Evolutionary conservation across 2,329 filamentous ascomycete genomes (phyloP), one percentile per base, ranked within the genome.

Genomic region (Fusarium zealandicum): DNA sequence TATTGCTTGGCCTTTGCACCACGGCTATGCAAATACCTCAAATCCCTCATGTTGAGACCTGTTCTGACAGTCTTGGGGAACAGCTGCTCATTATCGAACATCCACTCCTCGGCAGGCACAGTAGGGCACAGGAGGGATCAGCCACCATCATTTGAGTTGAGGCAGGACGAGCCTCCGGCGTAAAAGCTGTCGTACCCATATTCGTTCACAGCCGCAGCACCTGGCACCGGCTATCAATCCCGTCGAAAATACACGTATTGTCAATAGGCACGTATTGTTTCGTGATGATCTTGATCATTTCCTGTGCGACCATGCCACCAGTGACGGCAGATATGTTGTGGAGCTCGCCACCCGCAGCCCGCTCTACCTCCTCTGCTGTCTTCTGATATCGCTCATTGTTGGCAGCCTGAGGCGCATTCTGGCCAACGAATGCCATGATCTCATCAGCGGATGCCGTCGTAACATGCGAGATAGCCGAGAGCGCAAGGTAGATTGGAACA

Each of bases 221-320:
- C 69, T 86, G 82, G 64, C 81, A 84, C 58, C 83, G 82, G 72
- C 84, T 87, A 54, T 75, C 77, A 59, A 90, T 86, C 17, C 87
- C 87, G 76, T 90, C 87, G 64, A 87, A 89, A 57, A 90, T 79
- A 69, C 87, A 89, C 13, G 84, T 87, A 71, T 89, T 88, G 65
- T 90, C 86, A 59, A 89, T 83, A 18, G 87, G 86, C 36, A 89
- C 79, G 73, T 90, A 90, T 75, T 90, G 87, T 68, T 85, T 86
- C 11, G 87, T 90, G 66, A 90, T 83, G 52, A 93, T 84, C 73
- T 99, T 99, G 77, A 99, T 96, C 59, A 93, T 85, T 76, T 99
- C 95, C 75, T 99, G 96, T n/a, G 93, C 92, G 40, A 96, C 89
- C 78, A 99, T 89, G 3, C 95, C 96, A 25, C 95, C 96, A 1